Conservation (phyloP, 2,329 filamentous ascomycete species). For the Fusarium sp. region DNA sequence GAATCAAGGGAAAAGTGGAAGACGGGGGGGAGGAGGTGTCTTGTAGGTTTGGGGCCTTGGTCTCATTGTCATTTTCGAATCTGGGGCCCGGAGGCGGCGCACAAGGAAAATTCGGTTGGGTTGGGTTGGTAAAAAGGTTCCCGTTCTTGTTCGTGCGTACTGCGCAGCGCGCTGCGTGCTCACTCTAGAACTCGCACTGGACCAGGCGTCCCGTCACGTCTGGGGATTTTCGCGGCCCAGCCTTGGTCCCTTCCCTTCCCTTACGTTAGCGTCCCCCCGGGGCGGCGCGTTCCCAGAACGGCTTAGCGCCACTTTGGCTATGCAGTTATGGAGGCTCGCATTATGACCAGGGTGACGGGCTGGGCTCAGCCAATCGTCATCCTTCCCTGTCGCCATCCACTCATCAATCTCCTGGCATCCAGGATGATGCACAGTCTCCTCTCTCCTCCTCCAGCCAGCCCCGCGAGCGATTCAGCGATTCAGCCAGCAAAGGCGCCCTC, state of each 20-base stretch:
- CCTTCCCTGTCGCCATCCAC: constrained; percentile 7
- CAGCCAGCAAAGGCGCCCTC: constrained; percentile 33
- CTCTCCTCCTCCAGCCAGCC: constrained; percentile 27
- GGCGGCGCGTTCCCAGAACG: constrained; percentile 28
- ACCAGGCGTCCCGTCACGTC: constrained; percentile 26
- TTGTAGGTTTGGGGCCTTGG: constrained; percentile 57
- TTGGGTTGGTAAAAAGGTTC: constrained; percentile 51
- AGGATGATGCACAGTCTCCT: constrained; percentile 5
- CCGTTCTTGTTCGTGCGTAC: constrained; percentile 44
- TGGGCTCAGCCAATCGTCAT: constrained; percentile 25
- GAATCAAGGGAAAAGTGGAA: constrained; percentile 46
- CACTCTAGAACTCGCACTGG: constrained; percentile 36
- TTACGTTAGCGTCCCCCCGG: constrained; percentile 38
- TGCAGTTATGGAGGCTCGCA: constrained; percentile 38
- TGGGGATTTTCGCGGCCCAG: constrained; percentile 36
- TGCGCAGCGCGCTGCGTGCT: constrained; percentile 26
- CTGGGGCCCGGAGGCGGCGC: constrained; percentile 58
- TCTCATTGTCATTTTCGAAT: constrained; percentile 58
- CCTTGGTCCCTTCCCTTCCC: constrained; percentile 13
- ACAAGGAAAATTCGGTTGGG: constrained; percentile 55
- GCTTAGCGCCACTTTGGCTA: constrained; percentile 37
- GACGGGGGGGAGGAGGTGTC: constrained; percentile 53
- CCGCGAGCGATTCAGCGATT: constrained; percentile 30
- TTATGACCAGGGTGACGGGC: constrained; percentile 20
- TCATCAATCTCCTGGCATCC: constrained; percentile 33